Base-by-base conservation (phyloP, 192 early-diverging fungal species). In the Coemansia sp. region DNA sequence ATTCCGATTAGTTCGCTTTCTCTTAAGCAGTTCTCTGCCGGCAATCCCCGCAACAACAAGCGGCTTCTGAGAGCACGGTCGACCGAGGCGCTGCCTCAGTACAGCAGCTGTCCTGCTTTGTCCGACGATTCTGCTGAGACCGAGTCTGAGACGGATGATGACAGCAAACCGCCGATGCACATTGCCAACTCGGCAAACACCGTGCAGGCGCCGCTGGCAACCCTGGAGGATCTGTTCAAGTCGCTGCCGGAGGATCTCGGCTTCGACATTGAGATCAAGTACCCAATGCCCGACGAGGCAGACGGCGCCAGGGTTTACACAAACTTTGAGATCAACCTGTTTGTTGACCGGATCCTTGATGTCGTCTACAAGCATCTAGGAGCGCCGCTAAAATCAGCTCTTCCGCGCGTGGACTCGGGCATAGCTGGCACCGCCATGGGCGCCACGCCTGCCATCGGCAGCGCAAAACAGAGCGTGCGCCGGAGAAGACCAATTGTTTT, bases 191-290 rank as follows among this genome's bases (percentile, higher is more conserved):
- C 87, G 9, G 82, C 85, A 13, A 89, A 88, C 37, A 93, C 92
- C 0, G 91, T 97, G 68, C 93, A 92, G 72, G 88, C 87, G n/a
- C 90, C 94, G 12, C 95, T 95, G 73, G 87, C 92, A 1, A 97
- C 94, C 15, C 85, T 98, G 26, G 83, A 85, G 59, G 90, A 93
- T 47, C 88, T 91, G 8, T 92, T 93, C 59, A 74, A 91, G 86
- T 84, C 74, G 26, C 87, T 97, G 19, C 94, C 95, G 0, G 70
- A 76, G 6, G 69, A 77, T 9, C 87, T 92, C 39, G 95, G 94
- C 6, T 98, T 96, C 70, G 96, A 97, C 67, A 92, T 98, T 61
- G 96, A 98, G 73, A 87, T 98, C 77, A 98, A 98, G 79, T 98
- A 97, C 64, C 96, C 96, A 6, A 92, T 93, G 87, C 79, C 92